Percentiles rank a stretch among this genome's conserved stretches.
These are phyloP conservation scores for Trametes pubescens DNA, from an alignment of 1,284 basidiomycete genomes.

Conservation along the genomic window DNA sequence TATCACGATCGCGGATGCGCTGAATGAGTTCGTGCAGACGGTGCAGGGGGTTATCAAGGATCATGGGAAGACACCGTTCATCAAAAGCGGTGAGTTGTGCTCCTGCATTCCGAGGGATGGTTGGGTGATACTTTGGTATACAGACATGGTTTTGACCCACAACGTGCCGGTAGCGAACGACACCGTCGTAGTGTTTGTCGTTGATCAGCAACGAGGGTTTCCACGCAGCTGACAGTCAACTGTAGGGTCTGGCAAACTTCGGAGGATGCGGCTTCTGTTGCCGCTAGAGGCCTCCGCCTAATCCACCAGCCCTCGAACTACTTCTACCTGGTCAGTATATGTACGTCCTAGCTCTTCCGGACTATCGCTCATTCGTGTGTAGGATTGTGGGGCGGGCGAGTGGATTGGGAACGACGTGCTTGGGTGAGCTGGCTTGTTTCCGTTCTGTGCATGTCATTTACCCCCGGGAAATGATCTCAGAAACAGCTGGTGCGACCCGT, in stretches of 20 bases:
- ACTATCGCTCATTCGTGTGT: neutral
- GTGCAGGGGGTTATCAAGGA: slow-evolving; percentile 55
- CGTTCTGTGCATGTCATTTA: neutral
- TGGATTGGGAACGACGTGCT: slow-evolving; percentile 68
- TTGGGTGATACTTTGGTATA: too few relatives aligned
- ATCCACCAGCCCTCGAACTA: slow-evolving; percentile 63
- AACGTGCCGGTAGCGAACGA: slow-evolving; percentile 67
- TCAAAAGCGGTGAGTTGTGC: slow-evolving; percentile 60
- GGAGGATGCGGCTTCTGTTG: slow-evolving; percentile 52
- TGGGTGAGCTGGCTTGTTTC: neutral
- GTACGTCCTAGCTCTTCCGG: neutral
- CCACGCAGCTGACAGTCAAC: neutral
- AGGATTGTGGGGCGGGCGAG: slow-evolving; percentile 83
- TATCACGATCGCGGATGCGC: slow-evolving; percentile 65
- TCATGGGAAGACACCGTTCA: slow-evolving; percentile 63
- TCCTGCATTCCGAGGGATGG: too few relatives aligned
- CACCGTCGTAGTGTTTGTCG: slow-evolving; percentile 76
- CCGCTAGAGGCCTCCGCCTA: slow-evolving; percentile 55
- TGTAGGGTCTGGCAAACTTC: slow-evolving; percentile 68
- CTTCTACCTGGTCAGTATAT: slow-evolving; percentile 60
- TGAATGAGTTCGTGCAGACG: slow-evolving; percentile 64
- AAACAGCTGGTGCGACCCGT: slow-evolving; percentile 74
- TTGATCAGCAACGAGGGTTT: neutral
- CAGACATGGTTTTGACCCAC: slow-evolving; percentile 75
- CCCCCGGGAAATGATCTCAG: slow-evolving; percentile 45